Conservation (phyloP, 2,329 filamentous ascomycete species). For the Aureobasidium sp. region DNA sequence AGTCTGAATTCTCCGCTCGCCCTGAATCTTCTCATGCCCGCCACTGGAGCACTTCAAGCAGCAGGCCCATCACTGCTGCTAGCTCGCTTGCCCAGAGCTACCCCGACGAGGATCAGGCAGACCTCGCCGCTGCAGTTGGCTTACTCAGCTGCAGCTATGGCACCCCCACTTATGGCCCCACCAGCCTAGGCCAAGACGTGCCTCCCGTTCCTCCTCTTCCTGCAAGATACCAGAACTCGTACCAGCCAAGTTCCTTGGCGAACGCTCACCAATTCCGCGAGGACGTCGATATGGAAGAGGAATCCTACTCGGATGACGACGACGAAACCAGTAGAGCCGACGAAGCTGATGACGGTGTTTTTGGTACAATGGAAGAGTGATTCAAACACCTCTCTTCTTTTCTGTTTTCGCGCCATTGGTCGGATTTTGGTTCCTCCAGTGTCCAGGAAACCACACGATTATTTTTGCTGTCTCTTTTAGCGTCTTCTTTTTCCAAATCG, state of each 20-base stretch:
- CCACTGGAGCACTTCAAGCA: conserved; percentile 58
- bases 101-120: conserved; percentile 73
- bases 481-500: neutral
- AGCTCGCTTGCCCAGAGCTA: conserved; percentile 54
- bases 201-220: conserved; percentile 85
- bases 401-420: neutral
- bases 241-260: conserved; percentile 18
- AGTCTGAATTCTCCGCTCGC: conserved; percentile 33
- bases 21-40: conserved; percentile 46
- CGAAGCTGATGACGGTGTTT: conserved; percentile 91
- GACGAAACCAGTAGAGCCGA: conserved; percentile 49
- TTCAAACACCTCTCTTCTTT: neutral
- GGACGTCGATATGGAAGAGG: conserved; percentile 42
- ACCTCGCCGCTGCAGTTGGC: conserved; percentile 83
- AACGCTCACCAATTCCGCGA: conserved; percentile 15
- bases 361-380: conserved; percentile 91
- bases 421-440: neutral
- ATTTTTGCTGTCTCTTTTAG: neutral
- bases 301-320: conserved; percentile 39
- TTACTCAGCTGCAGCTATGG: conserved; percentile 86
- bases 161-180: conserved; percentile 61
- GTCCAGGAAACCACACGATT: neutral
- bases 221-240: conserved; percentile 58
- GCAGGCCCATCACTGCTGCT: conserved; percentile 65
- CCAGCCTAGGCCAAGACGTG: conserved; percentile 59